Evolutionary conservation across 768 basidiomycete genomes (phyloP).

Genomic region (Collybiopsis confluens): DNA sequence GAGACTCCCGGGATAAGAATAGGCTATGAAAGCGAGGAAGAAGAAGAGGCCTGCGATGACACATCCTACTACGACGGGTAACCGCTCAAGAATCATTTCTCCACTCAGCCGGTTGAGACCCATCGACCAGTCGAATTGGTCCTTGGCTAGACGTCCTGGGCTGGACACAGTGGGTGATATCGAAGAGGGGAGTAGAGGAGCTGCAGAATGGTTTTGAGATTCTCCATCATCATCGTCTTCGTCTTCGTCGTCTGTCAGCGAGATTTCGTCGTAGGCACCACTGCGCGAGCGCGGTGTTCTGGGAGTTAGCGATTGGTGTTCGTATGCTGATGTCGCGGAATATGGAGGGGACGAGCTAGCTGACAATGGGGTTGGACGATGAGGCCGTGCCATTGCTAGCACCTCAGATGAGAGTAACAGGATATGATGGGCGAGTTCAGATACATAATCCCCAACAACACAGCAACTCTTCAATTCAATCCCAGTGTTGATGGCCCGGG

Average conservation of each 20-base stretch:
- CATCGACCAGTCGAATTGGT: not conserved
- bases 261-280: not conserved
- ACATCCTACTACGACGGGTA: constrained; percentile 1
- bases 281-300: constrained; percentile 1
- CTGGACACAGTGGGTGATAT: not conserved
- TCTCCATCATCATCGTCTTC: not conserved
- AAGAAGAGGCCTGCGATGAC: constrained; percentile 17
- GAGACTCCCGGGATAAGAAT: constrained; percentile 43
- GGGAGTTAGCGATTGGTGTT: not conserved
- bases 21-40: constrained; percentile 46
- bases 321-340: not conserved
- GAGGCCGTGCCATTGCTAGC: too few relatives aligned
- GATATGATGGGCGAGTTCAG: too few relatives aligned
- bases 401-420: too few relatives aligned
- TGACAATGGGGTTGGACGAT: too few relatives aligned
- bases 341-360: not conserved
- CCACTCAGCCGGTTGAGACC: not conserved
- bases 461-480: too few relatives aligned
- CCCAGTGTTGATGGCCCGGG: too few relatives aligned
- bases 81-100: not conserved
- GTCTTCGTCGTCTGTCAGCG: not conserved
- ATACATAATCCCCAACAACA: too few relatives aligned
- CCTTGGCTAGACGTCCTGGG: too few relatives aligned
- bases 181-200: not conserved
- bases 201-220: not conserved